phyloP scores from a whole-genome alignment of 2,329 filamentous ascomycete genomes.

The Sphaceloma murrayae region DNA sequence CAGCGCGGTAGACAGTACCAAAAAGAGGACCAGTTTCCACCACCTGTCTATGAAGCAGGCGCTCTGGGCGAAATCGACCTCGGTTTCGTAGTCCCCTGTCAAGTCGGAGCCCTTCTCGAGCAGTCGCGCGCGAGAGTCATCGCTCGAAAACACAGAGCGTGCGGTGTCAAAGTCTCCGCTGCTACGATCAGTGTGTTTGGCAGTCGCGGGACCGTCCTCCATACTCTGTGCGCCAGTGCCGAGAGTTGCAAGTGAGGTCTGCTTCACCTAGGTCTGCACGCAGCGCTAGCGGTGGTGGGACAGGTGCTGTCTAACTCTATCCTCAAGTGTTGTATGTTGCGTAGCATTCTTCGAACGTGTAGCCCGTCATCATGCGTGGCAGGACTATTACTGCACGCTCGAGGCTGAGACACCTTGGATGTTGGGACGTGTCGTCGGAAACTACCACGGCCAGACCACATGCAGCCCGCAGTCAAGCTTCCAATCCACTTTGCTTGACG shows the following conservation, averaged over 20 bases:
- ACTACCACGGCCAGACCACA: background rate
- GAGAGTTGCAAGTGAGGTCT: too few species aligned
- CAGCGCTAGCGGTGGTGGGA: too few species aligned
- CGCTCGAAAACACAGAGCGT: constrained; percentile 3
- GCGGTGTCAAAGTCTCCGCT: background rate
- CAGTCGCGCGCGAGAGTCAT: constrained; percentile 6
- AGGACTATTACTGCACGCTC: constrained; percentile 8
- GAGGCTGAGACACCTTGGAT: constrained; percentile 4
- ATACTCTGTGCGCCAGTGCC: too few species aligned
- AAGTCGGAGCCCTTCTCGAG: background rate
- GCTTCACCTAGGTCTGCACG: too few species aligned
- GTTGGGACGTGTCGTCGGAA: background rate
- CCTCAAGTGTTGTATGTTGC: background rate
- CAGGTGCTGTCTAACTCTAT: background rate
- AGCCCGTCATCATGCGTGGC: too few species aligned
- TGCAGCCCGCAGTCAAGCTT: constrained; percentile 15
- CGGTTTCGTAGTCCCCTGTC: too few species aligned
- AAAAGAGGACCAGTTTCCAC: constrained; percentile 18
- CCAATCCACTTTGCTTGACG: constrained; percentile 9
- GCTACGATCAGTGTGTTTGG: background rate
- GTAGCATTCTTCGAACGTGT: too few species aligned
- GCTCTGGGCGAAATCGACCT: too few species aligned
- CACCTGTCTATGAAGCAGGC: constrained; percentile 15
- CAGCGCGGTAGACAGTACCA: constrained; percentile 13
- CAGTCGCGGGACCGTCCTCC: constrained; percentile 1